Evolutionary conservation across 495 filamentous ascomycete species (phyloP).

Genomic region (Trichoderma reesei): DNA sequence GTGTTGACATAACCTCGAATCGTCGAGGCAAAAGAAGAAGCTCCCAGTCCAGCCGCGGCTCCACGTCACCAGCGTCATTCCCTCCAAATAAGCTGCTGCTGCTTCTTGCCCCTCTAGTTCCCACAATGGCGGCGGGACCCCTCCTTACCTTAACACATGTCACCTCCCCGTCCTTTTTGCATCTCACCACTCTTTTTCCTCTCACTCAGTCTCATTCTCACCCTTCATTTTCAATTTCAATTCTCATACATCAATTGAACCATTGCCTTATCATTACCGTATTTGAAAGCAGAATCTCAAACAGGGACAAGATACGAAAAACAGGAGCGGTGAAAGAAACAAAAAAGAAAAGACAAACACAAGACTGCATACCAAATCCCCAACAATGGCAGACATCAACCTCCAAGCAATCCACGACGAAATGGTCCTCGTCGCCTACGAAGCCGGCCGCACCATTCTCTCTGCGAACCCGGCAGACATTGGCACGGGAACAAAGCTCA

Average conservation of each 20-base stretch:
- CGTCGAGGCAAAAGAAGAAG: background rate
- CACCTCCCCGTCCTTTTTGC: too few species aligned
- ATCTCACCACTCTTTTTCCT: background rate
- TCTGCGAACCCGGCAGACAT: slow-evolving; percentile 58
- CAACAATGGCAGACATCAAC: slow-evolving; percentile 44
- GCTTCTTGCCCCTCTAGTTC: slow-evolving; percentile 1
- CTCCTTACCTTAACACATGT: background rate
- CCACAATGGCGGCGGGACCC: background rate
- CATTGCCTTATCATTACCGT: background rate
- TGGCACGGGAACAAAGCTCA: slow-evolving; percentile 67
- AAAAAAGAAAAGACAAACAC: background rate
- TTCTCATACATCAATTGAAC: background rate
- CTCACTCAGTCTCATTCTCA: background rate
- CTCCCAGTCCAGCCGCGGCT: background rate
- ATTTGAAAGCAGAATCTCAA: background rate
- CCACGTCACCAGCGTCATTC: background rate
- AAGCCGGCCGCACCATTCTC: slow-evolving; percentile 75
- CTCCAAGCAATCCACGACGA: slow-evolving; percentile 74
- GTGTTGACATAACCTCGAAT: too few species aligned
- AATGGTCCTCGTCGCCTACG: slow-evolving; percentile 60
- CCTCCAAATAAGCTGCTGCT: too few species aligned
- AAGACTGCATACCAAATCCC: too few species aligned
- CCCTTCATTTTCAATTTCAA: background rate
- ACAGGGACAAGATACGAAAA: background rate
- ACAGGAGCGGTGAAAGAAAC: background rate